These are phyloP conservation scores for Microdochium paspali DNA, from an alignment of 2,329 filamentous ascomycete species.

Conservation along the genomic window DNA sequence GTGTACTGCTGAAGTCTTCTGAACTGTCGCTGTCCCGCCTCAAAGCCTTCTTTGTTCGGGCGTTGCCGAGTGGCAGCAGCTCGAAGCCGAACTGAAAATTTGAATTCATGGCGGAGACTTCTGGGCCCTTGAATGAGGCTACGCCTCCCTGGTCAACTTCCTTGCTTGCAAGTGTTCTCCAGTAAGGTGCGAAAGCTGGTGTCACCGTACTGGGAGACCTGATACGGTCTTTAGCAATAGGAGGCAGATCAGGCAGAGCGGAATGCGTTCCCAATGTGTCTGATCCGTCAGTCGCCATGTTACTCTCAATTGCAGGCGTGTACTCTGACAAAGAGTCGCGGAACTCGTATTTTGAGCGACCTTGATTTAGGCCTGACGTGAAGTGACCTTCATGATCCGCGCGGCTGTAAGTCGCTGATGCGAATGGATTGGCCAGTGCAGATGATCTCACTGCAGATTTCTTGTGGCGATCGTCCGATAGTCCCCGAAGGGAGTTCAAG, in stretches of 20 bases:
- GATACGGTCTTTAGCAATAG: not conserved
- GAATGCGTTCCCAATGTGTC: not conserved
- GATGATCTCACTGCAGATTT: not conserved
- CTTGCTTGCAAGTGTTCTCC: not conserved
- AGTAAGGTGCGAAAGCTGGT: constrained; percentile 2
- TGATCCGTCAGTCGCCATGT: constrained; percentile 3
- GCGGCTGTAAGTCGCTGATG: constrained; percentile 2
- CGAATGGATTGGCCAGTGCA: constrained; percentile 8
- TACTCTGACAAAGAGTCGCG: constrained; percentile 18
- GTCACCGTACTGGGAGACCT: not conserved
- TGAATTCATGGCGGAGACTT: constrained; percentile 2
- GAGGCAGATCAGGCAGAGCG: not conserved
- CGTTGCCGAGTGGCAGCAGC: constrained; percentile 15
- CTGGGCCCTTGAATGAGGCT: constrained; percentile 2
- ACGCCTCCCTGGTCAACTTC: constrained; percentile 4
- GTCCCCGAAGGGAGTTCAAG: not conserved
- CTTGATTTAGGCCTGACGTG: constrained; percentile 6
- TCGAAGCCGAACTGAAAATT: constrained; percentile 15
- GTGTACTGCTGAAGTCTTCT: constrained; percentile 11
- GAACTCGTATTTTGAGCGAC: constrained; percentile 16
- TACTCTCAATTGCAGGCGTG: constrained; percentile 5
- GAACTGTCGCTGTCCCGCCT: constrained; percentile 14
- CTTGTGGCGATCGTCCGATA: not conserved
- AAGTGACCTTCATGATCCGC: constrained; percentile 7
- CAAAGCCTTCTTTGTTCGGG: constrained; percentile 11